A percentile compares a stretch with the other conserved stretches of the same genome.
Conservation (phyloP, 1,139 yeast species). For the Taphrina wiesneri region DNA sequence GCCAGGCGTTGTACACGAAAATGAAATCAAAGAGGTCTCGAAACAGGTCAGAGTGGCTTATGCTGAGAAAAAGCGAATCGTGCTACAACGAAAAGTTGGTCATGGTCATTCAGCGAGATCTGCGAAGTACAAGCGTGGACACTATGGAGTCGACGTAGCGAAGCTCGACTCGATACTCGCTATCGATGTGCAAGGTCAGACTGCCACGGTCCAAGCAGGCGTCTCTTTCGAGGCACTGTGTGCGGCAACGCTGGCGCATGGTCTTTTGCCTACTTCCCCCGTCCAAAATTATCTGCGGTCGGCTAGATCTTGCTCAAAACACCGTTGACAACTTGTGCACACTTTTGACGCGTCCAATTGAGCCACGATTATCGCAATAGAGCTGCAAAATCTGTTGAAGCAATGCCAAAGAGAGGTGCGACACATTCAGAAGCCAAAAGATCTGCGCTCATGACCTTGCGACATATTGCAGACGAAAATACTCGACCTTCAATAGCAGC, state of each 20-base stretch:
- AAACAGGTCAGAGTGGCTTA: background rate
- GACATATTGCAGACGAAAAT: no score
- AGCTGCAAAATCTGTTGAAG: no score
- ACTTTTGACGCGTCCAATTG: no score
- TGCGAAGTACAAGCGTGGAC: background rate
- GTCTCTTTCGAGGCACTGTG: background rate
- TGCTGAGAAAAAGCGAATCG: background rate
- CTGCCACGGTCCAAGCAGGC: background rate
- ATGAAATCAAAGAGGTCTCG: background rate
- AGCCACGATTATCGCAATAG: no score
- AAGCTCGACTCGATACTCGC: background rate
- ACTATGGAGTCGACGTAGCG: background rate
- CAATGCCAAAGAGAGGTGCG: no score
- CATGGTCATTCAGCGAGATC: constrained; percentile 15
- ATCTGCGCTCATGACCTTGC: no score
- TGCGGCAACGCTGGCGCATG: background rate
- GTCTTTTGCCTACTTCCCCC: constrained; percentile 5
- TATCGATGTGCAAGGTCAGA: background rate
- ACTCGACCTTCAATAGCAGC: no score
- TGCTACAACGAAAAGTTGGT: background rate
- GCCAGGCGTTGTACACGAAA: background rate
- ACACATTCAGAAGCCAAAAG: no score
- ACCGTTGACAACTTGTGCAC: no score
- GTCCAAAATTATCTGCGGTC: no score
- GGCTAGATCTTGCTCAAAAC: no score